Evolutionary conservation across 1,139 yeast genomes (phyloP), one percentile per base, ranked within the genome.

Genomic region (Blastobotrys apis): DNA sequence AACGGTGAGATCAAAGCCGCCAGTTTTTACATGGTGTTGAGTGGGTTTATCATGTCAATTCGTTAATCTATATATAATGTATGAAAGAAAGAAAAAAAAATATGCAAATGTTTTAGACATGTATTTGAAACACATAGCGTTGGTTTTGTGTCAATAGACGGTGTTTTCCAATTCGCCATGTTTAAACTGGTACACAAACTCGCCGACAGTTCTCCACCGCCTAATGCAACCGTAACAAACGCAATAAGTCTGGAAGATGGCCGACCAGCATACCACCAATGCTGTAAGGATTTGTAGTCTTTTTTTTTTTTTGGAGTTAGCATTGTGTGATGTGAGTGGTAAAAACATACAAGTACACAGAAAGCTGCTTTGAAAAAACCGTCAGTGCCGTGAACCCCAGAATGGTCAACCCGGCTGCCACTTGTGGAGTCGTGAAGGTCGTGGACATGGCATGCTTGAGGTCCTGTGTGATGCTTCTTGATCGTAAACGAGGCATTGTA

Each of bases 11-110:
- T 68, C 75, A 13, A 75, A 70, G 47, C 80, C 82, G 1, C 86
- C 88, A 0, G 78, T 81, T 1, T 81, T 82, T 52, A 79, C 87
- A 0, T 81, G 88, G 80, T 82, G 87, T 56, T 81, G 50, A 15
- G 12, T 17, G n/a, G 16, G 22, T 6, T 32, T 8, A 21, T 6
- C 6, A 6, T 32, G 19, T 21, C 17, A 12, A 25, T 8, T 12
- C 10, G 27, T 12, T 25, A 8, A 25, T 25, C 12, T 25, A 9
- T 25, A 12, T n/a, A n/a, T n/a, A n/a, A n/a, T n/a, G n/a, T n/a
- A 32, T 32, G 22, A 32, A 6, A 17, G 5, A 16, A 6, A 15
- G 8, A 16, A 5, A 5, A 32, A 16, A 32, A 16, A 9, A 10
- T 10, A 23, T 23, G 6, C 26, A 23, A 23, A 32, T 32, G n/a